Percentiles rank a stretch among this genome's conserved stretches.
Evolutionary conservation across 441 rosid genomes (phyloP).

Genomic region (Euphorbia schlechtendalii): DNA sequence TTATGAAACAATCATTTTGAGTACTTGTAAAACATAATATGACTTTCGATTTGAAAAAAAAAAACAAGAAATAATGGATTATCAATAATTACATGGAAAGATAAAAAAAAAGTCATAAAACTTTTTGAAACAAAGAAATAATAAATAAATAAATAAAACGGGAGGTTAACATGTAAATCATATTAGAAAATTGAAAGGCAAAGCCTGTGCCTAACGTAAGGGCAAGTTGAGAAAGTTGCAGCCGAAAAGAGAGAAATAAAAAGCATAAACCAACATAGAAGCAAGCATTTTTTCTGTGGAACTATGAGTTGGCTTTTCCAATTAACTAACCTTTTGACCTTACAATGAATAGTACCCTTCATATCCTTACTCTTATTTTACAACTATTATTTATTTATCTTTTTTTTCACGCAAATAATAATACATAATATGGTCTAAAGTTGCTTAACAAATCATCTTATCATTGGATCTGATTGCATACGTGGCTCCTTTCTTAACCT

Average conservation of each 20-base stretch:
- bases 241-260: not conserved
- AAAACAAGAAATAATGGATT: too few relatives aligned
- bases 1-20: too few relatives aligned
- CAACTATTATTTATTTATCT: not conserved
- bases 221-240: not conserved
- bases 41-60: too few relatives aligned
- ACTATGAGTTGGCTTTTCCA: not conserved
- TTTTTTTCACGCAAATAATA: not conserved
- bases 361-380: not conserved
- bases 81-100: too few relatives aligned
- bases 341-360: not conserved
- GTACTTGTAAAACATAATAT: too few relatives aligned
- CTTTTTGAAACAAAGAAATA: too few relatives aligned
- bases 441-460: not conserved
- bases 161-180: too few relatives aligned
- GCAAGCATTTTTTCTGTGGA: not conserved
- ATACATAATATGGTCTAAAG: too few relatives aligned
- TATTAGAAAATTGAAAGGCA: too few relatives aligned
- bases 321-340: not conserved
- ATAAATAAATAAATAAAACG: too few relatives aligned
- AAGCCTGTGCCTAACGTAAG: too few relatives aligned
- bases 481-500: conserved; percentile 20
- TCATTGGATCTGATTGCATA: conserved; percentile 11
- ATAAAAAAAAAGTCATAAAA: too few relatives aligned
- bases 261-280: not conserved